Percentiles rank a stretch among this genome's conserved stretches.
These are phyloP conservation scores for Metschnikowia colocasiae DNA, from an alignment of 805 yeast species.

Conservation along the genomic window DNA sequence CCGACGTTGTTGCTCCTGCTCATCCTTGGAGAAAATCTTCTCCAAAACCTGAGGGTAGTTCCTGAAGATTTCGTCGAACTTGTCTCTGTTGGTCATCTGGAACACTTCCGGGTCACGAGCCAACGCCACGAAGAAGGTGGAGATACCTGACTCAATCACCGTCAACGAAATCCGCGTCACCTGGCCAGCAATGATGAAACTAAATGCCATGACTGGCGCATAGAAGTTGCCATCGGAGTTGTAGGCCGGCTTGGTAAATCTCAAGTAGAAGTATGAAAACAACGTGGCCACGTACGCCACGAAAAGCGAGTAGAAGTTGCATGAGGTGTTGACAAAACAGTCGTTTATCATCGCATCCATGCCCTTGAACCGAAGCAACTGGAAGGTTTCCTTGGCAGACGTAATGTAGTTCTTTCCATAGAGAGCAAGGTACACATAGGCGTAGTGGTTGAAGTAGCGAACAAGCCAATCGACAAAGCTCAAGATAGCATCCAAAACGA, in stretches of 20 bases:
- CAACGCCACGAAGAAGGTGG: slow-evolving; percentile 79
- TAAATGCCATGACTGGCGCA: slow-evolving; percentile 72
- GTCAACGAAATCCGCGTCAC: slow-evolving; percentile 68
- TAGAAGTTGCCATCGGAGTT: slow-evolving; percentile 56
- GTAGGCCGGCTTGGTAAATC: slow-evolving; percentile 64
- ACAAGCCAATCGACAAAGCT: slow-evolving; percentile 74
- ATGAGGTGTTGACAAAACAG: slow-evolving; percentile 72
- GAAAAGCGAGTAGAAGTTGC: slow-evolving; percentile 71
- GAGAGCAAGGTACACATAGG: slow-evolving; percentile 80
- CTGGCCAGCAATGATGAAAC: slow-evolving; percentile 71
- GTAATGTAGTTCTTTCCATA: slow-evolving; percentile 76
- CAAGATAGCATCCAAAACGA: slow-evolving; percentile 56
- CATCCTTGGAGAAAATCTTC: slow-evolving; percentile 29
- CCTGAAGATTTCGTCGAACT: slow-evolving; percentile 60
- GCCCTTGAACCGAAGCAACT: slow-evolving; percentile 72
- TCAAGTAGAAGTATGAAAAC: slow-evolving; percentile 62
- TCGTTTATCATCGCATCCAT: slow-evolving; percentile 82
- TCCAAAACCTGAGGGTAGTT: slow-evolving; percentile 68
- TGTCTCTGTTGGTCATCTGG: slow-evolving; percentile 63
- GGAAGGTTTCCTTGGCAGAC: slow-evolving; percentile 81
- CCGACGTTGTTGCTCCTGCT: slow-evolving; percentile 9
- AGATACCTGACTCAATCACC: slow-evolving; percentile 74
- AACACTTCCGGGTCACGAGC: slow-evolving; percentile 84
- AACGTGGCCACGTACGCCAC: slow-evolving; percentile 61
- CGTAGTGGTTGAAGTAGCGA: slow-evolving; percentile 84